phyloP scores from a whole-genome alignment of 176 grass and related monocot species.

The Oryza glaberrima region DNA sequence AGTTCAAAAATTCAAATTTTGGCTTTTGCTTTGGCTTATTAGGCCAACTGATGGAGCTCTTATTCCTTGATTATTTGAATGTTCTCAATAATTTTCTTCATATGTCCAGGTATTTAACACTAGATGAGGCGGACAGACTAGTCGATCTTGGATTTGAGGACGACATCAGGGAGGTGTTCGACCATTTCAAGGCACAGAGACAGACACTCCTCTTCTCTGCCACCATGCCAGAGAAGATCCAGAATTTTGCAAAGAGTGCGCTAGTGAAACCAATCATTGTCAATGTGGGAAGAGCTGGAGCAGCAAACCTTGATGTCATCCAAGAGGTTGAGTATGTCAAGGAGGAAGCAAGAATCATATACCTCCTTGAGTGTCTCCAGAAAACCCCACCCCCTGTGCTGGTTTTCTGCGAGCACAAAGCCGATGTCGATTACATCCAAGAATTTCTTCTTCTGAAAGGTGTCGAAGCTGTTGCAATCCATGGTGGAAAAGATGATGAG shows the following conservation, averaged over 20 bases:
- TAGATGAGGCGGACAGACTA: conserved; percentile 93
- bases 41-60: too few species aligned
- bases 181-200: conserved; percentile 91
- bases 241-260: conserved; percentile 81
- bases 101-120: conserved; percentile 73
- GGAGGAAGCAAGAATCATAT: conserved; percentile 84
- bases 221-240: conserved; percentile 94
- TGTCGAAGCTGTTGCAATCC: conserved; percentile 85
- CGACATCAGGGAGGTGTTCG: conserved; percentile 84
- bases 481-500: conserved; percentile 96
- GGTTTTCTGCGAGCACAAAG: conserved; percentile 90
- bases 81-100: conserved; percentile 33
- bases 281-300: conserved; percentile 89
- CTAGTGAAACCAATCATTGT: conserved; percentile 83
- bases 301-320: conserved; percentile 92
- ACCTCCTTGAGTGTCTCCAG: conserved; percentile 91
- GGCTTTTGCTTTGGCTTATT: too few species aligned
- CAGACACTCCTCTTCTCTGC: conserved; percentile 94
- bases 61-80: neutral
- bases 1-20: too few species aligned
- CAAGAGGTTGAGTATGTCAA: conserved; percentile 99
- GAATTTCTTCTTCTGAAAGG: conserved; percentile 94
- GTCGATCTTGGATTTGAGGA: conserved; percentile 97
- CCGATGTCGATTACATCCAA: conserved; percentile 88
- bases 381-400: conserved; percentile 92